A percentile compares a stretch with the other conserved stretches of the same genome.
These are phyloP conservation scores for Leucaena leucocephala DNA, from an alignment of 306 rosid genomes.

Conservation along the genomic window DNA sequence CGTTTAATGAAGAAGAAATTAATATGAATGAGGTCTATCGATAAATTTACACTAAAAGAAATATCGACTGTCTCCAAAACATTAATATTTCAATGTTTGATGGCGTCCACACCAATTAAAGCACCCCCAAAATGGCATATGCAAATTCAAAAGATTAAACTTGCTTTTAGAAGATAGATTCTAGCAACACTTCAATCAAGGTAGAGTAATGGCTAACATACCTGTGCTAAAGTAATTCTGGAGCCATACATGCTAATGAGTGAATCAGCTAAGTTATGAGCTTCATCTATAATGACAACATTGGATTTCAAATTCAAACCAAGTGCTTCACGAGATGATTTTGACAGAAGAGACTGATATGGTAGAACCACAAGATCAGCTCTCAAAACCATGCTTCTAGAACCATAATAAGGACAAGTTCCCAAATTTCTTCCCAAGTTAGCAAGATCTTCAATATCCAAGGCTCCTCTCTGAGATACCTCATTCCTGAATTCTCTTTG, in stretches of 20 bases:
- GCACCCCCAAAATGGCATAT: slow-evolving; percentile 25
- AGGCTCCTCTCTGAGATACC: slow-evolving; percentile 71
- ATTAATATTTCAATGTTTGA: slow-evolving; percentile 4
- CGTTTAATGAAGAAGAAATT: slow-evolving; percentile 25
- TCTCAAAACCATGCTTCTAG: slow-evolving; percentile 74
- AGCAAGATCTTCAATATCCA: slow-evolving; percentile 96
- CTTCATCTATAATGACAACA: slow-evolving; percentile 85
- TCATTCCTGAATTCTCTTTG: slow-evolving; percentile 69
- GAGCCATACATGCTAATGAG: slow-evolving; percentile 89
- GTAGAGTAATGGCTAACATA: slow-evolving; percentile 39
- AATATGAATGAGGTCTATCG: neutral
- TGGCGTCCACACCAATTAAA: slow-evolving; percentile 17
- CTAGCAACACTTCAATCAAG: slow-evolving; percentile 27
- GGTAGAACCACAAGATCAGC: slow-evolving; percentile 97
- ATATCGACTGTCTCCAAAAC: slow-evolving; percentile 14
- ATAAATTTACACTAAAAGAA: slow-evolving; percentile 16
- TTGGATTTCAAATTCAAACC: slow-evolving; percentile 79
- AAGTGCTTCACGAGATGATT: slow-evolving; percentile 95
- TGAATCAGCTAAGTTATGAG: slow-evolving; percentile 95
- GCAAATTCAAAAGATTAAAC: slow-evolving; percentile 30
- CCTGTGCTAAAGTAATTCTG: slow-evolving; percentile 75
- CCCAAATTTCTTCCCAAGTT: slow-evolving; percentile 76
- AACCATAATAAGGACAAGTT: slow-evolving; percentile 93
- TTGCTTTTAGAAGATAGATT: slow-evolving; percentile 6
- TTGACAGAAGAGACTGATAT: slow-evolving; percentile 91